Evolutionary conservation across 2,329 filamentous ascomycete genomes (phyloP).

Genomic region (Byssochlamys sp.): DNA sequence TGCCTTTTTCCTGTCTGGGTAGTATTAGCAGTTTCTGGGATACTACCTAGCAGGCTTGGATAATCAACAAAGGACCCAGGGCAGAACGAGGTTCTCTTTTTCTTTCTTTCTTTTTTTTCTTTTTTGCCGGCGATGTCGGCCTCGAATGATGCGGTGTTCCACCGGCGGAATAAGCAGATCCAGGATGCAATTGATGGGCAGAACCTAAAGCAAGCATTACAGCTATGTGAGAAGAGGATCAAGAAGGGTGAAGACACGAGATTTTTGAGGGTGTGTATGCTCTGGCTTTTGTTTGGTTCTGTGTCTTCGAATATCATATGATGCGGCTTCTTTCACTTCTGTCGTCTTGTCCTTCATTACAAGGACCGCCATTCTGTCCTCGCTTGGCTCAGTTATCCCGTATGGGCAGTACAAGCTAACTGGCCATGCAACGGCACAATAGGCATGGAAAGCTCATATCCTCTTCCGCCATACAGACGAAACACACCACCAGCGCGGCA

Average conservation of each 20-base stretch:
- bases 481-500: conserved; percentile 33
- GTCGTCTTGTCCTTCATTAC: background rate
- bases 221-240: conserved; percentile 43
- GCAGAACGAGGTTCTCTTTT: background rate
- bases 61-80: background rate
- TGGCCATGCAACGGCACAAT: conserved; percentile 1
- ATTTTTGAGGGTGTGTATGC: conserved; percentile 28
- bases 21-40: background rate
- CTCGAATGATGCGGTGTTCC: conserved; percentile 30
- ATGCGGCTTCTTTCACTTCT: background rate
- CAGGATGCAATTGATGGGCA: conserved; percentile 40
- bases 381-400: background rate
- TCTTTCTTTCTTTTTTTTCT: background rate
- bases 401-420: conserved; percentile 3
- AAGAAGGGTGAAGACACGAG: conserved; percentile 45
- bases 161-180: conserved; percentile 40
- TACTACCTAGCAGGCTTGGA: background rate
- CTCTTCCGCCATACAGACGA: conserved; percentile 33
- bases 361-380: too few species aligned
- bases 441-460: conserved; percentile 38
- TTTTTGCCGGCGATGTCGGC: conserved; percentile 19
- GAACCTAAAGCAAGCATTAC: conserved; percentile 42
- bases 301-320: background rate
- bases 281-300: background rate
- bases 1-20: background rate